Evolutionary conservation across 257 asterid species (phyloP).

Genomic region (Striga asiatica): DNA sequence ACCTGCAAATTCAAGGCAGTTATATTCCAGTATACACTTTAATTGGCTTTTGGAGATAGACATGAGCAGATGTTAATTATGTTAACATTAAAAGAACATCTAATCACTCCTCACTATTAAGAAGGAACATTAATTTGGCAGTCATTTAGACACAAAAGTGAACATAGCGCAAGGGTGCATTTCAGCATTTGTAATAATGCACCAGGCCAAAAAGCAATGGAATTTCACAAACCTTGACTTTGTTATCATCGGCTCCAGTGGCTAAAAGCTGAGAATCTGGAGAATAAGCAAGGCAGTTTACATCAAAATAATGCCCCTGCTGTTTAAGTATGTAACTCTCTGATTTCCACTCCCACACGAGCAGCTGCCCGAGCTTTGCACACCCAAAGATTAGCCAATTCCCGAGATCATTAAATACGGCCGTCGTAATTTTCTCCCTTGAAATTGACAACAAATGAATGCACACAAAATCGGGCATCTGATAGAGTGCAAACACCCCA

Average conservation of each 20-base stretch:
- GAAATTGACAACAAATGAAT: slow-evolving; percentile 75
- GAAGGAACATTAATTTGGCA: no score
- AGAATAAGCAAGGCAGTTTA: slow-evolving; percentile 81
- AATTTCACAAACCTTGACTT: slow-evolving; percentile 57
- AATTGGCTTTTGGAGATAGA: no score
- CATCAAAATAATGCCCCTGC: slow-evolving; percentile 99
- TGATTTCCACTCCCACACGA: slow-evolving; percentile 99
- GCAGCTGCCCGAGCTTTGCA: slow-evolving; percentile 95
- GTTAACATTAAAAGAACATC: no score
- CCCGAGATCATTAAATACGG: slow-evolving; percentile 75
- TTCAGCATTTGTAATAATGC: no score
- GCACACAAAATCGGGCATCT: slow-evolving; percentile 91
- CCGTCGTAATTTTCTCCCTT: slow-evolving; percentile 74
- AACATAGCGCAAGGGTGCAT: no score
- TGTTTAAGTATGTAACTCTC: slow-evolving; percentile 93
- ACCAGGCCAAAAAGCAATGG: background rate
- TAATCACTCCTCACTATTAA: no score
- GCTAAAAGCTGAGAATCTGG: slow-evolving; percentile 95
- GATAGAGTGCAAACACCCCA: slow-evolving; percentile 93
- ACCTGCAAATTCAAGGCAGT: slow-evolving; percentile 47
- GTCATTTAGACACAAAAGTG: no score
- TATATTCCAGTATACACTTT: no score
- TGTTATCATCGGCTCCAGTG: slow-evolving; percentile 97
- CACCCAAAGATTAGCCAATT: slow-evolving; percentile 95
- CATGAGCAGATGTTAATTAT: no score